Percentiles rank a stretch among this genome's conserved stretches.
Evolutionary conservation across 441 rosid species (phyloP).

Genomic region (Eruca vesicaria): DNA sequence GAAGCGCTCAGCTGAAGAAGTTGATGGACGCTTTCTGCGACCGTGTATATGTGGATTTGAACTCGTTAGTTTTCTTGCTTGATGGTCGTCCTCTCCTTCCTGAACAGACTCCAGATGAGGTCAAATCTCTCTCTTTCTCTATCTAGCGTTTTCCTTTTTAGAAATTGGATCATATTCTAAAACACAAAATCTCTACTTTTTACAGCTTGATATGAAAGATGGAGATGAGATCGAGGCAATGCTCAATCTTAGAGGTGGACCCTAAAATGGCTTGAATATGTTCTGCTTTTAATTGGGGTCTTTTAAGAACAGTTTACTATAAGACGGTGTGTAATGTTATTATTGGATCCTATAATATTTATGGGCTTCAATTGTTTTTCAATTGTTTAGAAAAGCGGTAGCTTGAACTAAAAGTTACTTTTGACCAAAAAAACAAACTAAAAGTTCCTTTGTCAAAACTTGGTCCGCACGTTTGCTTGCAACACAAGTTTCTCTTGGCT

Average conservation of each 20-base stretch:
- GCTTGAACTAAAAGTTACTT: too few relatives aligned
- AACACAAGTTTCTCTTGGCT: background rate
- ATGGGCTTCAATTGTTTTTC: too few relatives aligned
- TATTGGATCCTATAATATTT: too few relatives aligned
- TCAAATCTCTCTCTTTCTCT: too few relatives aligned
- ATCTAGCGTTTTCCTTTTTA: too few relatives aligned
- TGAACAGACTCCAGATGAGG: too few relatives aligned
- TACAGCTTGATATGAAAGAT: background rate
- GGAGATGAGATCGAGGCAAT: background rate
- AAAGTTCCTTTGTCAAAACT: background rate
- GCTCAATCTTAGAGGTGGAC: background rate
- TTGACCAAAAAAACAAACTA: too few relatives aligned
- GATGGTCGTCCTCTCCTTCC: background rate
- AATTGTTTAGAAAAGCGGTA: too few relatives aligned
- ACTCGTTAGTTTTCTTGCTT: background rate
- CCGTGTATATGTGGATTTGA: background rate
- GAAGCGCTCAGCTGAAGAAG: background rate
- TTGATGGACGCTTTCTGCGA: background rate
- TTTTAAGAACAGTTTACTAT: background rate
- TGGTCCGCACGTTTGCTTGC: background rate
- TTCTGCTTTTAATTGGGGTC: background rate
- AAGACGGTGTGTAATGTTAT: background rate
- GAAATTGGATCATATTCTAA: background rate
- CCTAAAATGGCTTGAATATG: background rate
- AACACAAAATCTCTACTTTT: background rate